phyloP scores from a whole-genome alignment of 2,329 filamentous ascomycete genomes.

The Diaporthe eres region DNA sequence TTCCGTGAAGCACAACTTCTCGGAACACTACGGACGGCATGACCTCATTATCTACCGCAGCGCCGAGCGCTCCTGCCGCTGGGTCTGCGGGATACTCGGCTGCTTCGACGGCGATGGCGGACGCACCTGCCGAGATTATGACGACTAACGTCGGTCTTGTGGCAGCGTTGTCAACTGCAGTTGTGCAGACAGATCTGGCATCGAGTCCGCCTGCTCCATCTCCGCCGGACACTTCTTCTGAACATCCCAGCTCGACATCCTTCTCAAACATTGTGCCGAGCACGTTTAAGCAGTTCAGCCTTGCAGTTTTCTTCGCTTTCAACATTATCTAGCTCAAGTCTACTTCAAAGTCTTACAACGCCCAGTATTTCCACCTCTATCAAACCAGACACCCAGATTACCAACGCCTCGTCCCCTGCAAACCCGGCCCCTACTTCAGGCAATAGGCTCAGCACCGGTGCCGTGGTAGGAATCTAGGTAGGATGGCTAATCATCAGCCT shows the following conservation, averaged over 20 bases:
- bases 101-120: background rate
- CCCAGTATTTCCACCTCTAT: background rate
- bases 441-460: slow-evolving; percentile 41
- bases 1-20: background rate
- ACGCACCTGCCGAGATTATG: background rate
- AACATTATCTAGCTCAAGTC: background rate
- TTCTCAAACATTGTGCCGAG: background rate
- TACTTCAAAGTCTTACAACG: background rate
- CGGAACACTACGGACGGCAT: background rate
- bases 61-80: background rate
- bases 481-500: slow-evolving; percentile 49
- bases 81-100: background rate
- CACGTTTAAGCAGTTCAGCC: slow-evolving; percentile 1
- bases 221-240: background rate
- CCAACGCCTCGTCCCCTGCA: background rate
- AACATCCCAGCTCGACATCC: slow-evolving; percentile 6
- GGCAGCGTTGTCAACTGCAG: background rate
- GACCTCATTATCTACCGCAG: background rate
- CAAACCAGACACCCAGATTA: background rate
- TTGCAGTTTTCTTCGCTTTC: background rate
- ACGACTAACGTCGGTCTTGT: background rate
- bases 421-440: background rate
- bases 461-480: slow-evolving; percentile 49
- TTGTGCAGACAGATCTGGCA: background rate
- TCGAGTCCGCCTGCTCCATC: slow-evolving; percentile 21